A percentile compares a stretch with the other conserved stretches of the same genome.
phyloP scores from a whole-genome alignment of 495 filamentous ascomycete genomes.

The Penicillium ochrochloron region DNA sequence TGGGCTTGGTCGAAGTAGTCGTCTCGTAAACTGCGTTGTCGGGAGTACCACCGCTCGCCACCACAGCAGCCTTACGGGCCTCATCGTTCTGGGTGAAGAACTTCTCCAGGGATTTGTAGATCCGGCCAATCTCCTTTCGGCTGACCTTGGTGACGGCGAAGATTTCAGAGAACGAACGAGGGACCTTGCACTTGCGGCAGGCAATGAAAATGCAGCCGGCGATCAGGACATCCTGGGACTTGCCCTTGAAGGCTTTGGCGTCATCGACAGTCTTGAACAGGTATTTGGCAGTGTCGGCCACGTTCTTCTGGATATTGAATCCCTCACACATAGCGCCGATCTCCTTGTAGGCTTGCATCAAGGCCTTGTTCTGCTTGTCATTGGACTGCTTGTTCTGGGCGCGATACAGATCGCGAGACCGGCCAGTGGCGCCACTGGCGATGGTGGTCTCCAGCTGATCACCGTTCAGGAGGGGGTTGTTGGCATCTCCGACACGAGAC shows the following conservation, averaged over 20 bases:
- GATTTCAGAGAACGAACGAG: constrained; percentile 91
- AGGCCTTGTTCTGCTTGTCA: constrained; percentile 82
- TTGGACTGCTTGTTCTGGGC: constrained; percentile 83
- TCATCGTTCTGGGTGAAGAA: constrained; percentile 71
- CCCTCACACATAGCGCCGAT: constrained; percentile 87
- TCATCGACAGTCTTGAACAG: constrained; percentile 94
- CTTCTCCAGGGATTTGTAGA: constrained; percentile 90
- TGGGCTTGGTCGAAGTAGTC: constrained; percentile 79
- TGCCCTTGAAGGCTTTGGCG: constrained; percentile 90
- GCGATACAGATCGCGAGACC: constrained; percentile 77
- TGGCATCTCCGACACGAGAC: constrained; percentile 92
- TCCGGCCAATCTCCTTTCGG: constrained; percentile 95
- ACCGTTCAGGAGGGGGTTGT: constrained; percentile 85
- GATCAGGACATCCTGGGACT: constrained; percentile 90
- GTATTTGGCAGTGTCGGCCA: constrained; percentile 86
- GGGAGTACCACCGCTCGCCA: constrained; percentile 50
- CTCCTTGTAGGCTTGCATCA: constrained; percentile 84
- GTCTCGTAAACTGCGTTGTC: constrained; percentile 64
- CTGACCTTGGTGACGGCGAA: constrained; percentile 89
- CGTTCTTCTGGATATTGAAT: constrained; percentile 76
- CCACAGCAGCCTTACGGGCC: constrained; percentile 54
- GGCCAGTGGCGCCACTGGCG: constrained; percentile 74
- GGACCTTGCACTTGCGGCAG: constrained; percentile 84
- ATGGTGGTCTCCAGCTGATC: constrained; percentile 92
- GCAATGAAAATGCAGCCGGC: constrained; percentile 97